Evolutionary conservation across 129 eudicot genomes (phyloP).

Genomic region (Logfia minima): DNA sequence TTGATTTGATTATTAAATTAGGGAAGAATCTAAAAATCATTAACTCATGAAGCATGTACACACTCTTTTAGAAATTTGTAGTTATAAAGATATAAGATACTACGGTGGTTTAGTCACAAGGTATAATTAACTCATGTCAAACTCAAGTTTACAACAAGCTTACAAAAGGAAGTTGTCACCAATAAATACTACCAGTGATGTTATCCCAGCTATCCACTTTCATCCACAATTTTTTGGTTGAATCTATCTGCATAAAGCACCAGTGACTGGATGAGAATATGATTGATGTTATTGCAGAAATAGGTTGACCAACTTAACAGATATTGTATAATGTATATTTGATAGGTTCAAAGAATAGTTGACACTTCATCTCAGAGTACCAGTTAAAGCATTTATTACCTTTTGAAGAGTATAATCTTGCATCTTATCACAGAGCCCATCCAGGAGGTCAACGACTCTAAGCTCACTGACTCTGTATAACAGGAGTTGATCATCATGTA

Average conservation of each 20-base stretch:
- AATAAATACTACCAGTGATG: conserved; percentile 62
- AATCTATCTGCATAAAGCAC: conserved; percentile 58
- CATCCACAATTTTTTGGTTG: conserved; percentile 58
- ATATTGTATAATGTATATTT: background rate
- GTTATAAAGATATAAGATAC: background rate
- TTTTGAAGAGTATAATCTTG: conserved; percentile 91
- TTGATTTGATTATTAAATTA: background rate
- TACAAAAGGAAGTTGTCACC: conserved; percentile 38
- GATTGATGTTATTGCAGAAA: background rate
- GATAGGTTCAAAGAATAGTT: background rate
- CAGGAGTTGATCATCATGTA: conserved; percentile 12
- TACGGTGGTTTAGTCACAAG: conserved; percentile 12
- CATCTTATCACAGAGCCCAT: conserved; percentile 98
- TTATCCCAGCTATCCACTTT: conserved; percentile 78
- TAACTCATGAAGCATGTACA: background rate
- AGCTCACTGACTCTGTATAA: conserved; percentile 79
- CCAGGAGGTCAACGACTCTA: conserved; percentile 93
- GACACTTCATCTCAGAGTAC: background rate
- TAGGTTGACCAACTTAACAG: background rate
- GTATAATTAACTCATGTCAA: conserved; percentile 23
- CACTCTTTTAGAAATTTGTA: background rate
- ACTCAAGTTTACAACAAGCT: conserved; percentile 33
- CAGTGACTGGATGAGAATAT: conserved; percentile 23
- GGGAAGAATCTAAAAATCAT: background rate
- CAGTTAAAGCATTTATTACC: conserved; percentile 39